Evolutionary conservation across 192 early-diverging fungal genomes (phyloP), one percentile per base, ranked within the genome.

Genomic region (Coemansia sp.): DNA sequence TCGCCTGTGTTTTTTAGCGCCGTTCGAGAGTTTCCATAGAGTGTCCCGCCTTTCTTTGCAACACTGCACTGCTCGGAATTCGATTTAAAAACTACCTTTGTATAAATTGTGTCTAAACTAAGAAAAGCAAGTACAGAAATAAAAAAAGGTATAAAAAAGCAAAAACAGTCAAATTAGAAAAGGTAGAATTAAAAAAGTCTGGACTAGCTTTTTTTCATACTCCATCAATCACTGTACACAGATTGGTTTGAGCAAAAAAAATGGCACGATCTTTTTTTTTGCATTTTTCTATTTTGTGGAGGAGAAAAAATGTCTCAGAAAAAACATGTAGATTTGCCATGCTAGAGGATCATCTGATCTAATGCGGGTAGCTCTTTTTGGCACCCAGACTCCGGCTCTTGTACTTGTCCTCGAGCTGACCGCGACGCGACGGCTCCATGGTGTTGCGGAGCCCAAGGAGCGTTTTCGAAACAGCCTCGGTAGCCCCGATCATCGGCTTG

Each of bases 401-500:
- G 69, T 82, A 82, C 68, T 82, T 82, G 71, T 97, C 93, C 68
- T 95, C 88, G 67, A 85, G 90, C 65, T 93, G 86, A 11, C 85
- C 62, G 61, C 84, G 82, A 36, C 90, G 85, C 11, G 68, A 83
- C 6, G 93, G 91, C 73, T 98, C 96, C 56, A 98, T 86, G 9
- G 88, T 88, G 70, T 95, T 98, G 56, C 92, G 88, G 61, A 98
- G 60, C 1, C 96, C 94, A 57, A 95, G 83, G 24, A 98, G 79
- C 7, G 93, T 88, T 75, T 95, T 94, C 1, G 93, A 91, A 14
- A 95, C 87, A 0, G 94, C 96, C 49, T 95, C 96, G 0, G 94
- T 90, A 0, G 91, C 89, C 0, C 96, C 94, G 74, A 98, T 97
- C 88, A 97, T 93, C 0, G 96, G 96, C 72, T 91, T 91, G 24